Base-by-base conservation (phyloP, 208 protist genomes). In the Leishmania major region DNA sequence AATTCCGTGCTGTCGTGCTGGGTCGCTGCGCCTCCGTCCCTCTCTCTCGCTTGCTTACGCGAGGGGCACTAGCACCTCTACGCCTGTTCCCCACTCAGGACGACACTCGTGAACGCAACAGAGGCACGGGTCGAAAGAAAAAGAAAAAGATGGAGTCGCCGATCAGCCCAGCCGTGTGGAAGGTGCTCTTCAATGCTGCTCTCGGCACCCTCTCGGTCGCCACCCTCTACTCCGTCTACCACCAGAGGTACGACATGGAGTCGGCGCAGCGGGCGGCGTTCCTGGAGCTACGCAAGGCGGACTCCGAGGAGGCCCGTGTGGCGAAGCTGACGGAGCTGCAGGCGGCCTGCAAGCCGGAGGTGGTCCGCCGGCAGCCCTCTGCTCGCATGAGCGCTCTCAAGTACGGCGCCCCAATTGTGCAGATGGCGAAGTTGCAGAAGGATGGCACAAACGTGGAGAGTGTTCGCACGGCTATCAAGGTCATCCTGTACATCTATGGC, bases 221-320 rank as follows among this genome's bases (percentile, higher is more conserved):
- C 35, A 86, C 88, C 7, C 85, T 97, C 69, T 90, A 87, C 75
- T 96, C 92, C 43, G 75, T 96, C n/a, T 97, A 95, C 79, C 92
- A 94, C 80, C 88, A 97, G 84, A 89, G 88, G 86, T 89, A 93
- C 62, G 83, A 92, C 76, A 91, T 93, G 85, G 79, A 88, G 45
- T 82, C 84, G 6, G 81, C 78, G 13, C 88, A 94, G 71, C 43
- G 79, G 31, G 49, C 64, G 47, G 13, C 82, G 75, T 92, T 97
- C 75, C 40, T 17, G 17, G 75, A 73, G 55, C 86, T 97, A 22
- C n/a, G 75, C 49, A 70, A 74, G 57, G 88, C 86, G 22, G 87
- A 89, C 77, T 89, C 75, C 31, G 83, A 82, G 60, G 89, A 87
- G 43, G 92, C 86, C 51, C 77, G 87, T 73, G 78, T 83, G 19